Percentiles rank a stretch among this genome's conserved stretches.
Conservation (phyloP, 73 alveolate species). For the Paramecium caudatum region DNA sequence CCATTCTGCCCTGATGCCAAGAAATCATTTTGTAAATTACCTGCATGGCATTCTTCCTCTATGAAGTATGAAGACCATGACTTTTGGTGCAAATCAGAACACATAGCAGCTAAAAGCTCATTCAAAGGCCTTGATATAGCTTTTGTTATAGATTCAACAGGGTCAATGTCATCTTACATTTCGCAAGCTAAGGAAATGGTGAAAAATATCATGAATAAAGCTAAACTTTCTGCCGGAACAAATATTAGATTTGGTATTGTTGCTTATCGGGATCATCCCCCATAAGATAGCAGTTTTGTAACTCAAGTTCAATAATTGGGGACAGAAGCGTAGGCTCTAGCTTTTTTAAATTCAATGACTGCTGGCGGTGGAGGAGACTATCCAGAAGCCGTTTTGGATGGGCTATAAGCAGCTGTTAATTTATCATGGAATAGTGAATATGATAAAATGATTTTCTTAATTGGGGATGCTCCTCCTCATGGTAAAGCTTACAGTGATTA, state of each 20-base stretch:
- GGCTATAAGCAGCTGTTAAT: not conserved
- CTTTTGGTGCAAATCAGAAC: not conserved
- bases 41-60: constrained; percentile 62
- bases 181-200: not conserved
- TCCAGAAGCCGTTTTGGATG: constrained; percentile 72
- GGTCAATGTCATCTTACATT: constrained; percentile 35
- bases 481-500: not conserved
- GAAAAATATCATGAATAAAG: not conserved
- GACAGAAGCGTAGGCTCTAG: not conserved
- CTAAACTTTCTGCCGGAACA: not conserved
- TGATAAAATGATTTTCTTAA: not conserved
- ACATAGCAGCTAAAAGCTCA: not conserved
- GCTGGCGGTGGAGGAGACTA: constrained; percentile 64
- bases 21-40: not conserved
- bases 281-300: not conserved
- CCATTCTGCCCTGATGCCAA: not conserved
- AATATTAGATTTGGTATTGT: constrained; percentile 23
- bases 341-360: not conserved
- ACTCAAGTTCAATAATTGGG: not conserved
- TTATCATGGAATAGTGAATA: not conserved
- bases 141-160: constrained; percentile 64
- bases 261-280: constrained; percentile 27
- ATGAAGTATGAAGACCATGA: not conserved
- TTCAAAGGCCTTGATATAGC: not conserved
- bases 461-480: constrained; percentile 74